phyloP scores from a whole-genome alignment of 192 early-diverging fungal species.

The Neocallimastix lanati region DNA sequence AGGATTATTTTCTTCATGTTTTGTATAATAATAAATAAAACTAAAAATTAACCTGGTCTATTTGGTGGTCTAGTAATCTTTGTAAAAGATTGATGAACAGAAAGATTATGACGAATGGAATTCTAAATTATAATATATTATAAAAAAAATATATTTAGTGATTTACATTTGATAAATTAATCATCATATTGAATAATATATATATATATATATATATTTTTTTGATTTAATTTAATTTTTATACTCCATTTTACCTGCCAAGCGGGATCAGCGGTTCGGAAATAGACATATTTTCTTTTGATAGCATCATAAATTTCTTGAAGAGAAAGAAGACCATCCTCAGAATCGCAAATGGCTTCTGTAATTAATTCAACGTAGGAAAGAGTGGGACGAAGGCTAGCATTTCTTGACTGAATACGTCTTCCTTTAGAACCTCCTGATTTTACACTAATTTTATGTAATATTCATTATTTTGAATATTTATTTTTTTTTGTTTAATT shows the following conservation, averaged over 20 bases:
- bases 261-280: neutral
- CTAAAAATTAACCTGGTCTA: neutral
- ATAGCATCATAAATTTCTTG: neutral
- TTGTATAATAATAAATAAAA: no score
- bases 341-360: neutral
- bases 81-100: neutral
- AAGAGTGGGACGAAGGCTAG: neutral
- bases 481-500: no score
- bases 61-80: neutral
- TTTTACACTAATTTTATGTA: neutral
- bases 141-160: no score
- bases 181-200: no score
- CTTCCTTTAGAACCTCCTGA: neutral
- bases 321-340: neutral
- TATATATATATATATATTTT: no score
- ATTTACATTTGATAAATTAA: no score
- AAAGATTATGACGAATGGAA: neutral
- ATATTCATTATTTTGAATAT: neutral
- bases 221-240: no score
- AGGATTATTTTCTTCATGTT: no score
- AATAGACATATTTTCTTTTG: neutral
- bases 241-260: neutral
- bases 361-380: neutral
- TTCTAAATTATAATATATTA: no score
- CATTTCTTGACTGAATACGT: neutral